phyloP scores from a whole-genome alignment of 2,329 filamentous ascomycete species.

The Exophiala xenobiotica region DNA sequence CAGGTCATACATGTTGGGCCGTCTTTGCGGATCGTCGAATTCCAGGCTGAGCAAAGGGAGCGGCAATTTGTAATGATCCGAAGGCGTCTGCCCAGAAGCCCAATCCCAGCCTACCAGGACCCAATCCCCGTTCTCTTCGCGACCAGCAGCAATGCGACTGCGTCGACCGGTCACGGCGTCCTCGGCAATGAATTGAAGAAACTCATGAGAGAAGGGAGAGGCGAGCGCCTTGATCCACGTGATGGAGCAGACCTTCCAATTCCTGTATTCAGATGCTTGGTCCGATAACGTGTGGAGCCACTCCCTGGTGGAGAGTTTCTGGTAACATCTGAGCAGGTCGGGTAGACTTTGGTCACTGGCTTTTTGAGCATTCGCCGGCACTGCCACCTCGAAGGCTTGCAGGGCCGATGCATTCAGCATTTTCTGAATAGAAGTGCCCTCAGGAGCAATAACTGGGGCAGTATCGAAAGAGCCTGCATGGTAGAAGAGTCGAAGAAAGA shows the following conservation, averaged over 20 bases:
- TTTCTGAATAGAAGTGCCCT: not conserved
- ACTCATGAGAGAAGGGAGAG: slow-evolving; percentile 29
- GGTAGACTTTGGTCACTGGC: slow-evolving; percentile 1
- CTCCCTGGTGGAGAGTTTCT: slow-evolving; percentile 14
- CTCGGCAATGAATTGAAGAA: slow-evolving; percentile 27
- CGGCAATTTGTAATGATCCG: slow-evolving; percentile 24
- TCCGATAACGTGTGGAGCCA: slow-evolving; percentile 10
- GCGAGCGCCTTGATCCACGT: slow-evolving; percentile 29
- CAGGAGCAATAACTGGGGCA: not conserved
- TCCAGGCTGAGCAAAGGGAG: slow-evolving; percentile 24
- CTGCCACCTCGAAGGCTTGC: not conserved
- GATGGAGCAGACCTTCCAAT: slow-evolving; percentile 21
- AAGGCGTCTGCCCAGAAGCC: slow-evolving; percentile 17
- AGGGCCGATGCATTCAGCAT: not conserved
- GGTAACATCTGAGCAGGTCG: slow-evolving; percentile 8
- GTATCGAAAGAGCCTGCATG: slow-evolving; percentile 21
- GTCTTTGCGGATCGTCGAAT: slow-evolving; percentile 8
- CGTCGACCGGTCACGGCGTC: slow-evolving; percentile 15
- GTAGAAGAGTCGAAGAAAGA: slow-evolving; percentile 25
- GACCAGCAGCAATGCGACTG: slow-evolving; percentile 20
- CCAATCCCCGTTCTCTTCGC: slow-evolving; percentile 27
- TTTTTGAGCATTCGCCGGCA: not conserved
- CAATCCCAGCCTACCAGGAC: slow-evolving; percentile 22
- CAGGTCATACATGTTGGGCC: slow-evolving; percentile 14
- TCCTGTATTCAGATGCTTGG: slow-evolving; percentile 1